These are phyloP conservation scores for Xylaria sp. DNA, from an alignment of 495 filamentous ascomycete species.

Conservation along the genomic window DNA sequence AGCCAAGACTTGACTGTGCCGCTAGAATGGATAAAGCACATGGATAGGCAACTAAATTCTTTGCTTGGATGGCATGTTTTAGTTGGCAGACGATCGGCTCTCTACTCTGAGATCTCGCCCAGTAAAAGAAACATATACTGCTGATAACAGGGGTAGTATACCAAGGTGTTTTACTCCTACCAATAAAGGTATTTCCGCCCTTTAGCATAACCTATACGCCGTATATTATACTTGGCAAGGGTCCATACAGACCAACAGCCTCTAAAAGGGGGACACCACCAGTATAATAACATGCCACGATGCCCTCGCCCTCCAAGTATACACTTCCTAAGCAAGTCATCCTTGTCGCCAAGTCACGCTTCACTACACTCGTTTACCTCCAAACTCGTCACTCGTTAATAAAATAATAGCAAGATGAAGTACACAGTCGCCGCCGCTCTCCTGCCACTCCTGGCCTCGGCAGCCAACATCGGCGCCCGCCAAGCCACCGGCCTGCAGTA, in stretches of 20 bases:
- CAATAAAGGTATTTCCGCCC: no score
- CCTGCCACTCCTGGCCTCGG: not conserved
- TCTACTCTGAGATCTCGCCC: no score
- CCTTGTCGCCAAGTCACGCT: not conserved
- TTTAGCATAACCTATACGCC: no score
- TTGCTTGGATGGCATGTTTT: not conserved
- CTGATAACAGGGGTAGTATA: no score
- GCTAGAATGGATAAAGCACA: not conserved
- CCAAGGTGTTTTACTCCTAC: no score
- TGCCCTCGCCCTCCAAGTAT: not conserved
- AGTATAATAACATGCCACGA: not conserved
- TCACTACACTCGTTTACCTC: not conserved
- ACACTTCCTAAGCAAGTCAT: not conserved
- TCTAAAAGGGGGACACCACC: no score
- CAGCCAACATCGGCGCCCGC: conserved; percentile 3
- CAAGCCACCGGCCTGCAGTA: conserved; percentile 4
- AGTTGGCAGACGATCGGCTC: not conserved
- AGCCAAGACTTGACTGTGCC: not conserved
- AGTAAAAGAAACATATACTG: no score
- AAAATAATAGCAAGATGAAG: conserved; percentile 13
- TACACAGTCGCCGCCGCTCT: conserved; percentile 1
- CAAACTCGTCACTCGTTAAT: not conserved
- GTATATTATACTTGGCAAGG: no score
- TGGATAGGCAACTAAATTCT: not conserved
- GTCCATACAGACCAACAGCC: no score